Evolutionary conservation across 139 green algal genomes (phyloP), one percentile per base, ranked within the genome.

Genomic region (Asterochloris erici): DNA sequence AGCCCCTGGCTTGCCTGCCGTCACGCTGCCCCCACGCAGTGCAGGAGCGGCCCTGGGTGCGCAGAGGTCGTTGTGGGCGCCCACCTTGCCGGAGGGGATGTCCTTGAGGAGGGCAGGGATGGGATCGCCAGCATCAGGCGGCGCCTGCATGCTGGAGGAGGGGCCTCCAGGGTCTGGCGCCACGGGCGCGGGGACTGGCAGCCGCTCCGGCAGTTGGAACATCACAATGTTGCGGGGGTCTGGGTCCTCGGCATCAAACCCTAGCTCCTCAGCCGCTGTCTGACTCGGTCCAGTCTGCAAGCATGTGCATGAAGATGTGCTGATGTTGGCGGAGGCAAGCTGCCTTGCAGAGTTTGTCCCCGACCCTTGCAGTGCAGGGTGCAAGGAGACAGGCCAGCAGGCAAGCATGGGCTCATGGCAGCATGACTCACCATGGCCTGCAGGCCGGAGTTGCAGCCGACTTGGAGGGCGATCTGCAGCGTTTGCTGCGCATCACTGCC

Each of bases 201-300:
- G 83, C 71, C 86, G 74, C 1, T 79, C 24, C 0, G 91, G 91
- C 84, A 95, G 82, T 81, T 95, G 89, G 68, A 95, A 85, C 10
- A 95, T 87, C 81, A 91, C 82, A 16, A 94, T 78, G 11, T 77
- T 78, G 12, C 85, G 81, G n/a, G 84, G 63, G 79, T 84, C 82
- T 12, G 82, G 79, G 29, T 88, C 77, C 0, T 61, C 69, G 21
- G 89, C 63, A 47, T 74, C 78, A 29, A 90, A 47, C 60, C 54
- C 64, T 75, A 87, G 76, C 28, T 64, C 60, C 28, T 77, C 21
- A 63, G 74, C 79, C 26, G 27, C 12, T 79, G 26, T 27, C 71
- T 26, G 62, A 26, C n/a, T 63, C 75, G 23, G 78, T 73, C 62
- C 38, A 54, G 38, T 54, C 76, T 80, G 76, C 76, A 80, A n/a